phyloP scores from a whole-genome alignment of 345 rosid genomes.

The Salix udensis region DNA sequence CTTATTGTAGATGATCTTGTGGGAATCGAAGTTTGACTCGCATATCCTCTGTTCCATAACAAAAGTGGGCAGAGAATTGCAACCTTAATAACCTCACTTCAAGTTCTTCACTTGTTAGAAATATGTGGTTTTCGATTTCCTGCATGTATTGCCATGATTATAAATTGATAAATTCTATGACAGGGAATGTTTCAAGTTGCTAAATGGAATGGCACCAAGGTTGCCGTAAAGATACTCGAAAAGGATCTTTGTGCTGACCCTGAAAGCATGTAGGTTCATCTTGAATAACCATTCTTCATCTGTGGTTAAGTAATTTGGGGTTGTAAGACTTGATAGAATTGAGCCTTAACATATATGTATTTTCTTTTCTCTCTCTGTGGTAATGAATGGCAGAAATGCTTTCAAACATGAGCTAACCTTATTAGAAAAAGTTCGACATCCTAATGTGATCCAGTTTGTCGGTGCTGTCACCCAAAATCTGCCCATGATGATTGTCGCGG shows the following conservation, averaged over 20 bases:
- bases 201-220: slow-evolving; percentile 97
- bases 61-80: neutral
- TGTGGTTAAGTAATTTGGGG: neutral
- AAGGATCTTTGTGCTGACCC: slow-evolving; percentile 64
- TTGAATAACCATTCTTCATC: neutral
- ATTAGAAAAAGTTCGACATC: slow-evolving; percentile 89
- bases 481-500: slow-evolving; percentile 95
- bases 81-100: neutral
- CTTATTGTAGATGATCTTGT: neutral
- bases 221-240: slow-evolving; percentile 83
- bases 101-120: neutral
- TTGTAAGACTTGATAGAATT: neutral
- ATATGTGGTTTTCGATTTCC: neutral
- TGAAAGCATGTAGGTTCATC: slow-evolving; percentile 57
- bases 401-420: slow-evolving; percentile 79
- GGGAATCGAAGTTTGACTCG: neutral
- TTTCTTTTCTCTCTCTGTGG: slow-evolving; percentile 2
- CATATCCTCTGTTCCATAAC: neutral
- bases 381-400: slow-evolving; percentile 51
- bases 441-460: slow-evolving; percentile 66
- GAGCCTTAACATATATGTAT: neutral
- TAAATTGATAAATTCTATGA: slow-evolving; percentile 1
- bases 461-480: slow-evolving; percentile 68
- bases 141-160: neutral
- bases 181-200: slow-evolving; percentile 97